Evolutionary conservation across 2,329 filamentous ascomycete species (phyloP).

Genomic region (Didymella pomorum): DNA sequence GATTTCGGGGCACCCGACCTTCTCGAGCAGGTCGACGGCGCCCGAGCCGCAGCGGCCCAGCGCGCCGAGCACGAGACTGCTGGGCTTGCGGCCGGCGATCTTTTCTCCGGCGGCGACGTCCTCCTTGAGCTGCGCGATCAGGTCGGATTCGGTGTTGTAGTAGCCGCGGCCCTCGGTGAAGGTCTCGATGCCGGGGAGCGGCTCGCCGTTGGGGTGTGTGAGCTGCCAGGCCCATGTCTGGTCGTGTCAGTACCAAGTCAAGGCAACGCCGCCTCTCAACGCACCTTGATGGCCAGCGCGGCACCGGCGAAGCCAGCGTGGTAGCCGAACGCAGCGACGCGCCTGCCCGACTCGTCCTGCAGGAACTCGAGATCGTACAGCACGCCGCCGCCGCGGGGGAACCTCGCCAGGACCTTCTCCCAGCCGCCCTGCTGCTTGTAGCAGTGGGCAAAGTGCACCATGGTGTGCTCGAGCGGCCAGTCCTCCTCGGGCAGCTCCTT

Average conservation of each 20-base stretch:
- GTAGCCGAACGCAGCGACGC: conserved; percentile 75
- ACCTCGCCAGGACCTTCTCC: conserved; percentile 81
- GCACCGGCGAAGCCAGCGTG: conserved; percentile 57
- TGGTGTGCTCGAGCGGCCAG: conserved; percentile 51
- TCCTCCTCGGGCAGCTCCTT: conserved; percentile 53
- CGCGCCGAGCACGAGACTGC: conserved; percentile 80
- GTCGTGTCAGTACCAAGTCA: conserved; percentile 14
- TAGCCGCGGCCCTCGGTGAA: conserved; percentile 58
- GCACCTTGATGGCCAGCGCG: conserved; percentile 54
- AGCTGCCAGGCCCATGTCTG: conserved; percentile 87
- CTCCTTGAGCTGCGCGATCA: conserved; percentile 78
- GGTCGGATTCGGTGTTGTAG: conserved; percentile 76
- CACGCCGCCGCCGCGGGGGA: conserved; percentile 76
- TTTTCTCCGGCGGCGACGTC: conserved; percentile 71
- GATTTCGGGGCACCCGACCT: conserved; percentile 76
- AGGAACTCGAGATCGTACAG: conserved; percentile 91
- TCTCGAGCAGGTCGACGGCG: conserved; percentile 79
- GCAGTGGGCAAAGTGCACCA: conserved; percentile 54
- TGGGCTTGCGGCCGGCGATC: conserved; percentile 72
- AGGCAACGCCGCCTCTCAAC: neutral
- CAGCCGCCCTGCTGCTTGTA: conserved; percentile 62
- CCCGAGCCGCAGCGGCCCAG: conserved; percentile 85
- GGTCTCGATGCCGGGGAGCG: conserved; percentile 70
- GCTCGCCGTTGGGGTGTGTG: conserved; percentile 69
- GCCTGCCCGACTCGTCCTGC: conserved; percentile 72